Evolutionary conservation across 768 basidiomycete genomes (phyloP).

Genomic region (Hericium coralloides): DNA sequence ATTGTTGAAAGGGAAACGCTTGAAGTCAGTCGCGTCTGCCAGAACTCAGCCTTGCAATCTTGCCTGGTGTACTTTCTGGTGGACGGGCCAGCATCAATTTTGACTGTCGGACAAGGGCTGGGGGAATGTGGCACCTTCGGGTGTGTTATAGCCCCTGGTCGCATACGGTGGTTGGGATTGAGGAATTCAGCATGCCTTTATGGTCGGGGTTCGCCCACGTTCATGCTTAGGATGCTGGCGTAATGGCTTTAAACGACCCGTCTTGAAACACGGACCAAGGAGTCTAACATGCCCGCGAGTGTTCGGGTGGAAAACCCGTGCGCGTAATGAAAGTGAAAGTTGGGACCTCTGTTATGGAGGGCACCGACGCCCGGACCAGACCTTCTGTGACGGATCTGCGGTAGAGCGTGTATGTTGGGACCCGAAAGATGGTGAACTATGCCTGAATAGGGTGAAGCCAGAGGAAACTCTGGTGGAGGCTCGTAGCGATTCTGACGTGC

Average conservation of each 20-base stretch:
- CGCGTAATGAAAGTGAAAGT: slow-evolving; percentile 68
- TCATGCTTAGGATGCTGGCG: slow-evolving; percentile 66
- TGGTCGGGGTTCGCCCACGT: slow-evolving; percentile 44
- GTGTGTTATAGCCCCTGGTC: slow-evolving; percentile 57
- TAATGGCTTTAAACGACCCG: slow-evolving; percentile 75
- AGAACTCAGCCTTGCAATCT: slow-evolving; percentile 44
- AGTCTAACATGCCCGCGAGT: slow-evolving; percentile 80
- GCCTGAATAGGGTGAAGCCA: slow-evolving; percentile 87
- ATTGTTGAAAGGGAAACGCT: slow-evolving; percentile 74
- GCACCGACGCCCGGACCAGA: slow-evolving; percentile 71
- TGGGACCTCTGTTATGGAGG: slow-evolving; percentile 52
- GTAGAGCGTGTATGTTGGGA: slow-evolving; percentile 81
- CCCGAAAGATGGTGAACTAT: slow-evolving; percentile 90
- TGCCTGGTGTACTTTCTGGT: slow-evolving; percentile 44
- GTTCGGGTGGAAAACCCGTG: slow-evolving; percentile 65
- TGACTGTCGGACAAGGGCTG: slow-evolving; percentile 45
- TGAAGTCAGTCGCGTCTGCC: slow-evolving; percentile 57
- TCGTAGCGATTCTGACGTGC: slow-evolving; percentile 94
- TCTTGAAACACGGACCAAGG: slow-evolving; percentile 84
- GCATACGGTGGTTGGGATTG: slow-evolving; percentile 49
- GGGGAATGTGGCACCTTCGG: slow-evolving; percentile 56
- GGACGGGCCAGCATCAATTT: slow-evolving; percentile 65
- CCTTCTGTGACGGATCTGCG: slow-evolving; percentile 65
- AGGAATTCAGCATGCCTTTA: slow-evolving; percentile 53
- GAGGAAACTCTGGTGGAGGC: slow-evolving; percentile 95